Evolutionary conservation across 2,329 filamentous ascomycete genomes (phyloP), one percentile per base, ranked within the genome.

Genomic region (Mycogone perniciosa): DNA sequence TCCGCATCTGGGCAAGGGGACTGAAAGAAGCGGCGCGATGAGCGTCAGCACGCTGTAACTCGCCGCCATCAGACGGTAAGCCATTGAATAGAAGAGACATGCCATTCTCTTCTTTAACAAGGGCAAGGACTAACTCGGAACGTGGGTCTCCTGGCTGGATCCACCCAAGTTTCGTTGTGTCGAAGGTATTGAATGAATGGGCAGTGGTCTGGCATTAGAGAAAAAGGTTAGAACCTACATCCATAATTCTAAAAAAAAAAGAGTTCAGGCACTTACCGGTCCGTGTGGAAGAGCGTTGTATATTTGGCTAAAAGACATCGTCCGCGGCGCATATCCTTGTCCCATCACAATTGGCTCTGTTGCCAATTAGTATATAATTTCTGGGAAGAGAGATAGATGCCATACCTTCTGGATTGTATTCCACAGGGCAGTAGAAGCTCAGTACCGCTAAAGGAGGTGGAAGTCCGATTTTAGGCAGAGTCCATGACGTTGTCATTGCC

Each of bases 401-500:
- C 47, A 52, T 50, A 55, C 54, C 52, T 30, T 56, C 50, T 13
- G 54, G 54, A 6, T 54, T 45, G 4, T 58, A 58, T 26, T 58
- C 54, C 1, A 55, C 53, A 3, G 56, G 56, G 29, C 56, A 58
- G 50, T 58, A 58, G 31, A 58, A 58, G 30, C 46, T 49, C 6
- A 58, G 44, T 4, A 58, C 50, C 2, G 55, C 56, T 10, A 51
- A 46, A 1, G 56, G 56, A 40, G 56, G 40, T 4, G 27, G 38
- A 1, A 54, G 30, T 0, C 55, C 56, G 10, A 50, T 31, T 3
- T 51, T 44, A 7, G 31, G 46, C 7, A 48, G 9, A 7, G 56
- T 54, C 58, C 58, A 60, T 1, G 55, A 41, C n/a, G 40, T 44
- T 20, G 69, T 62, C 65, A 77, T 66, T 1, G 75, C 76, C 0